A percentile compares a stretch with the other conserved stretches of the same genome.
Conservation (phyloP, 169 alveolate genomes). For the Theileria annulata region DNA sequence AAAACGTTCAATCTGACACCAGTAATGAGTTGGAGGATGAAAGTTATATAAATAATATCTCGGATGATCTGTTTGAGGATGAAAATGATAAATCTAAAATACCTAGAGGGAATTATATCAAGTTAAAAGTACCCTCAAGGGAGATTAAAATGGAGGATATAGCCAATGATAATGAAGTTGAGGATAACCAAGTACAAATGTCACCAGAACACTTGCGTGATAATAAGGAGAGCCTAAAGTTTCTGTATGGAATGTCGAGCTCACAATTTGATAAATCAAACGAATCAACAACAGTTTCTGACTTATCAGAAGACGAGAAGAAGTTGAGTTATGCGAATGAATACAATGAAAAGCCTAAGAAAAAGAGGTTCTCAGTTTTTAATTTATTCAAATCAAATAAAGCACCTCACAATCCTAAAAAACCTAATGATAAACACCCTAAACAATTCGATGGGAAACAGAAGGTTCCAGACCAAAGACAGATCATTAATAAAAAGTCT, state of each 20-base stretch:
- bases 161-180: neutral
- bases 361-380: neutral
- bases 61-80: neutral
- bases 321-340: neutral
- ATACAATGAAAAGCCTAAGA: neutral
- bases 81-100: neutral
- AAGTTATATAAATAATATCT: too few species aligned
- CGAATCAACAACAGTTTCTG: slow-evolving; percentile 1
- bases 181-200: neutral
- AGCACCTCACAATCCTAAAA: neutral
- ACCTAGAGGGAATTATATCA: neutral
- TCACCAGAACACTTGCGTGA: neutral
- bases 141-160: neutral
- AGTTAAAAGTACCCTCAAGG: neutral
- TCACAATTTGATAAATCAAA: neutral
- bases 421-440: neutral
- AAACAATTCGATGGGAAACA: neutral
- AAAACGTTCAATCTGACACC: too few species aligned
- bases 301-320: neutral
- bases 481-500: neutral
- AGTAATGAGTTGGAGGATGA: too few species aligned
- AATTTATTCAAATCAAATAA: neutral
- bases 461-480: neutral
- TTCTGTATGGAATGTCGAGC: neutral
- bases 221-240: neutral